Conservation (phyloP, 176 grass and related monocot species). For the Rhynchospora pubera region DNA sequence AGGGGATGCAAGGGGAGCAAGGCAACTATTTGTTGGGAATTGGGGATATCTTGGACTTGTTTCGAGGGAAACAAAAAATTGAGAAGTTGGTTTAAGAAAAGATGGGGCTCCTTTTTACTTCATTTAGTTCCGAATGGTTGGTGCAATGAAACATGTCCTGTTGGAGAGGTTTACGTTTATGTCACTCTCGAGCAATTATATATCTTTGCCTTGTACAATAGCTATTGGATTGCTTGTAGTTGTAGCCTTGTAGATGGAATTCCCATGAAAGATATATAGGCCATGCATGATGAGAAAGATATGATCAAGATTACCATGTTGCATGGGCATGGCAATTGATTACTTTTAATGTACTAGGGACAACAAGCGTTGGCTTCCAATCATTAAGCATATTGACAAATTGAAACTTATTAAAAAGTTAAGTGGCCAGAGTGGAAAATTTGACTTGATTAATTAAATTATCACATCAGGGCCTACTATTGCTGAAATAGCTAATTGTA, state of each 20-base stretch:
- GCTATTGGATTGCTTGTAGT: neutral
- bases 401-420: neutral
- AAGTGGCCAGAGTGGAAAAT: neutral
- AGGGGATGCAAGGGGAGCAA: conserved; percentile 23
- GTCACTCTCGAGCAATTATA: conserved; percentile 18
- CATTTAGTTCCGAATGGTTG: neutral
- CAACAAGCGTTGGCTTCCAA: neutral
- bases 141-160: neutral
- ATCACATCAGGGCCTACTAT: too few relatives aligned
- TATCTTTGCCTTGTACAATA: conserved; percentile 6
- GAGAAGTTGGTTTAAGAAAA: conserved; percentile 14
- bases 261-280: neutral
- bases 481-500: neutral
- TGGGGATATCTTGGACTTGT: conserved; percentile 16
- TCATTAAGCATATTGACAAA: neutral
- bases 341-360: neutral
- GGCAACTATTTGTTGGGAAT: conserved; percentile 23
- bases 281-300: neutral
- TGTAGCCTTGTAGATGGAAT: conserved; percentile 10
- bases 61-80: conserved; percentile 5
- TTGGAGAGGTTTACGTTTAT: conserved; percentile 9
- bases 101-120: neutral
- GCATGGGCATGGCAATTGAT: neutral
- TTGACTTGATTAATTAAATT: neutral
- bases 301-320: neutral